phyloP scores from a whole-genome alignment of 176 grass and related monocot genomes.

The maize (Zea mays) region Zm-B73-REFERENCE-NAM-5.0 NC_050101.1:128511001-128511500 shows the following conservation, averaged over 20 bases:
- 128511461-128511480: slow-evolving; percentile 71
- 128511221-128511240: neutral
- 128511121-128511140: slow-evolving; percentile 45
- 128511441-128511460: slow-evolving; percentile 63
- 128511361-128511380: slow-evolving; percentile 97
- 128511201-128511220: neutral
- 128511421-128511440: slow-evolving; percentile 64
- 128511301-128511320: neutral
- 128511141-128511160: slow-evolving; percentile 1
- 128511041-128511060: slow-evolving; percentile 17
- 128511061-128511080: slow-evolving; percentile 44
- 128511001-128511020: slow-evolving; percentile 1
- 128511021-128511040: neutral
- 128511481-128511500: slow-evolving; percentile 68
- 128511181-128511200: neutral
- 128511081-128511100: neutral
- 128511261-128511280: neutral
- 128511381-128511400: slow-evolving; percentile 76
- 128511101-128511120: slow-evolving; percentile 16
- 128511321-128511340: slow-evolving; percentile 73
- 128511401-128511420: slow-evolving; percentile 55
- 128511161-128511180: slow-evolving; percentile 11
- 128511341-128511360: slow-evolving; percentile 67
- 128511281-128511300: neutral
- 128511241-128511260: neutral